Percentiles rank a stretch among this genome's conserved stretches.
Conservation (phyloP, 2,329 filamentous ascomycete genomes). For the Neoascochyta sp. region DNA sequence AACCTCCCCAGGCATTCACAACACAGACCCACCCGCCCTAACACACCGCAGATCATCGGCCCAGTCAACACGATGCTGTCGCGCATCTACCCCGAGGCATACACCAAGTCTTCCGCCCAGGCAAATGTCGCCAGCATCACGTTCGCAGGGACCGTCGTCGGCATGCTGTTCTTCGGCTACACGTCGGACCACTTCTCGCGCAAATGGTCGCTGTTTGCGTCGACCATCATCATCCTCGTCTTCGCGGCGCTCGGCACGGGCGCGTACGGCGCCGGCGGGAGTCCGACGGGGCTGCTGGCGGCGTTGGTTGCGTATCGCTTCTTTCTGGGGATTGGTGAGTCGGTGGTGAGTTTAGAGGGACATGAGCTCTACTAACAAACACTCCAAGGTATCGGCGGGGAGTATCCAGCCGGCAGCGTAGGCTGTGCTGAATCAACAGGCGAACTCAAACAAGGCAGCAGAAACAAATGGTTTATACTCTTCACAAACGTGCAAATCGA, state of each 20-base stretch:
- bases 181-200: slow-evolving; percentile 81
- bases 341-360: no score
- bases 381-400: slow-evolving; percentile 64
- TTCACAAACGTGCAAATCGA: slow-evolving; percentile 90
- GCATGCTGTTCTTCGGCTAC: slow-evolving; percentile 76
- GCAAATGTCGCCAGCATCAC: slow-evolving; percentile 77
- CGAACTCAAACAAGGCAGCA: slow-evolving; percentile 72
- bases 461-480: slow-evolving; percentile 79
- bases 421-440: slow-evolving; percentile 79
- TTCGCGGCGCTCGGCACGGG: slow-evolving; percentile 78
- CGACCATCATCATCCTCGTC: slow-evolving; percentile 77
- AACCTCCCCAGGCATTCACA: background rate
- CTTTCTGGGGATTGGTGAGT: slow-evolving; percentile 57
- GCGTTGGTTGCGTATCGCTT: slow-evolving; percentile 80
- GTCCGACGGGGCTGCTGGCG: slow-evolving; percentile 67
- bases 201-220: slow-evolving; percentile 74
- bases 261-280: slow-evolving; percentile 70
- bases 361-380: no score
- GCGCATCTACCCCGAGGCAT: slow-evolving; percentile 65
- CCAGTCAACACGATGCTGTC: slow-evolving; percentile 75
- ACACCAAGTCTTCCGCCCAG: slow-evolving; percentile 63
- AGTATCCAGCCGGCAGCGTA: slow-evolving; percentile 80
- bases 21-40: slow-evolving; percentile 8
- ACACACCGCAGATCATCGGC: slow-evolving; percentile 66
- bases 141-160: slow-evolving; percentile 81